phyloP scores from a whole-genome alignment of 2,329 filamentous ascomycete genomes.

The Ceratocystis cubensis region DNA sequence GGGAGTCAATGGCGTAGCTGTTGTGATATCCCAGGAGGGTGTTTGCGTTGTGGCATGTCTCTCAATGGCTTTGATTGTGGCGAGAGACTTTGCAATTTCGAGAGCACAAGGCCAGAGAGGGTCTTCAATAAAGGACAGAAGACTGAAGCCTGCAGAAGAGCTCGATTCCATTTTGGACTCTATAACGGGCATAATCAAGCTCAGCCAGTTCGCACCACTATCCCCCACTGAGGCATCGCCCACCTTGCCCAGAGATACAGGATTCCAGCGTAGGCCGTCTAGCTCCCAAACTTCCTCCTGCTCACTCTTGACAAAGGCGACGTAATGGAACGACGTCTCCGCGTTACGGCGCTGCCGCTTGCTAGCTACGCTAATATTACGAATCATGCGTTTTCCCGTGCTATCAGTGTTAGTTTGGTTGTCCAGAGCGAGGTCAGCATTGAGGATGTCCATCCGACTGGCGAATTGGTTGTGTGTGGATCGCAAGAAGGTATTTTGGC shows the following conservation, averaged over 20 bases:
- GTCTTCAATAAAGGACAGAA: conserved; percentile 61
- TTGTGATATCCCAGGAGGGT: neutral
- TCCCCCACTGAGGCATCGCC: conserved; percentile 24
- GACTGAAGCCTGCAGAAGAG: conserved; percentile 55
- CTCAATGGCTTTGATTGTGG: conserved; percentile 32
- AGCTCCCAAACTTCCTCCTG: conserved; percentile 72
- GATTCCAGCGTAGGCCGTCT: conserved; percentile 67
- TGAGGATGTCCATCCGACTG: conserved; percentile 61
- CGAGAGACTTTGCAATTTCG: conserved; percentile 34
- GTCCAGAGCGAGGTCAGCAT: conserved; percentile 53
- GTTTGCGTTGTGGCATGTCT: conserved; percentile 24
- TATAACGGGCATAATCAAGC: conserved; percentile 51
- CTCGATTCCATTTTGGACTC: conserved; percentile 55
- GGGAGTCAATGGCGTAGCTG: neutral
- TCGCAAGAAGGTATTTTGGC: conserved; percentile 63
- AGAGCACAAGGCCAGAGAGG: conserved; percentile 41
- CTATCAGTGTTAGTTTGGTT: conserved; percentile 37
- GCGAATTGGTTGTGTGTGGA: conserved; percentile 81
- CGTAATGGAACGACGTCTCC: conserved; percentile 70
- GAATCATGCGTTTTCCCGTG: conserved; percentile 27
- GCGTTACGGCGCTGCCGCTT: conserved; percentile 27
- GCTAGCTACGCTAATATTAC: conserved; percentile 29
- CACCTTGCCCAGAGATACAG: conserved; percentile 45
- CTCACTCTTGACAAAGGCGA: conserved; percentile 65
- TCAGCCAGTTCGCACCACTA: conserved; percentile 47